Conservation (phyloP, 2,329 filamentous ascomycete genomes). For the Aspergillus amoenus region DNA sequence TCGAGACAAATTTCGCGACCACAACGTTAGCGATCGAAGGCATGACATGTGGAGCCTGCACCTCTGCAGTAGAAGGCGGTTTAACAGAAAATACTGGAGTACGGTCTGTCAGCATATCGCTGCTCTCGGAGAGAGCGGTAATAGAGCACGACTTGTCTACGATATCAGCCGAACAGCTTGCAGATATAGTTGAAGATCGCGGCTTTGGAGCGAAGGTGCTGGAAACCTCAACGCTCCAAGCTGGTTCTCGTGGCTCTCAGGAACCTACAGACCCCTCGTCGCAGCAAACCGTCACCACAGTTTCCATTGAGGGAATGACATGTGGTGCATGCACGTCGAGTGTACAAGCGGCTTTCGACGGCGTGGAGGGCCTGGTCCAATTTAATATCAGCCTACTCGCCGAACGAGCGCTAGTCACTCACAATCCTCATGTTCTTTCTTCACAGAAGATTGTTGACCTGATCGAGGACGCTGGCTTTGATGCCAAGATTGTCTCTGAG, state of each 20-base stretch:
- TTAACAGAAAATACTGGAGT: slow-evolving; percentile 74
- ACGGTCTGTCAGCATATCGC: slow-evolving; percentile 74
- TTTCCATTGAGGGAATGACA: slow-evolving; percentile 95
- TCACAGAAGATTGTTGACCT: slow-evolving; percentile 74
- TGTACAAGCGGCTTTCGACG: slow-evolving; percentile 77
- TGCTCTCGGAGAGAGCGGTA: slow-evolving; percentile 81
- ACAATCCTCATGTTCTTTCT: slow-evolving; percentile 70
- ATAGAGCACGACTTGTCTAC: slow-evolving; percentile 70
- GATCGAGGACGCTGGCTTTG: slow-evolving; percentile 89
- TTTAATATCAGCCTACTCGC: slow-evolving; percentile 96
- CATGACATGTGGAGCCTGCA: slow-evolving; percentile 91
- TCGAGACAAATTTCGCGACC: slow-evolving; percentile 48
- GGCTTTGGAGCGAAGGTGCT: slow-evolving; percentile 80
- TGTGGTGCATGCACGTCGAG: slow-evolving; percentile 95
- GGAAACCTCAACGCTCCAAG: slow-evolving; percentile 59
- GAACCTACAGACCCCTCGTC: slow-evolving; percentile 33
- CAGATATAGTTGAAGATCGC: slow-evolving; percentile 62
- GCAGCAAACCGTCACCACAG: slow-evolving; percentile 67
- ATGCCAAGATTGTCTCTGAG: slow-evolving; percentile 74
- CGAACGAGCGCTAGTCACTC: slow-evolving; percentile 84
- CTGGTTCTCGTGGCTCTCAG: slow-evolving; percentile 34
- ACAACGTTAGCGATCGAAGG: slow-evolving; percentile 79
- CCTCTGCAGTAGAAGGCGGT: slow-evolving; percentile 77
- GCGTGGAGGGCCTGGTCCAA: slow-evolving; percentile 73
- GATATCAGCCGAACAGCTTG: slow-evolving; percentile 54